These are phyloP conservation scores for Fraxinus baroniana DNA, from an alignment of 305 asterid genomes.

Conservation along the genomic window DNA sequence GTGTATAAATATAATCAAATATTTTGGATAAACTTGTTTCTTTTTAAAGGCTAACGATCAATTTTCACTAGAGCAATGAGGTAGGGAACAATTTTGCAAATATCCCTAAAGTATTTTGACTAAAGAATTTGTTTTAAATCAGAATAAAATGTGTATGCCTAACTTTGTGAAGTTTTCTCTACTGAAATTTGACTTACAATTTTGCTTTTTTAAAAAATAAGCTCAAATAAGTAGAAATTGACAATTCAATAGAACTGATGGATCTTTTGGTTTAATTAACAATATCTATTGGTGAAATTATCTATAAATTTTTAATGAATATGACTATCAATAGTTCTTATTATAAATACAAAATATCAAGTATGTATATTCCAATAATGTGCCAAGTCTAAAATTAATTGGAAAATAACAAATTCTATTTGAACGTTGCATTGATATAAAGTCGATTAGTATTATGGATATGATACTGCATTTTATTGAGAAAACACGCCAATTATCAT, in stretches of 20 bases:
- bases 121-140: not conserved
- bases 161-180: not conserved
- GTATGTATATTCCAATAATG: not conserved
- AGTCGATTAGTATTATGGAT: not conserved
- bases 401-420: not conserved
- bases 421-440: not conserved
- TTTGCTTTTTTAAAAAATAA: not conserved
- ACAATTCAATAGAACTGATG: not conserved
- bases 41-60: not conserved
- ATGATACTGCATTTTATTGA: too few species aligned
- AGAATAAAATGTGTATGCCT: not conserved
- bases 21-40: not conserved
- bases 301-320: not conserved
- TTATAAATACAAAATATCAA: not conserved
- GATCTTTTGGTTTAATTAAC: not conserved
- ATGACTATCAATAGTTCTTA: not conserved
- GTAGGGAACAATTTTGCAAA: not conserved
- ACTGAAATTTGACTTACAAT: not conserved
- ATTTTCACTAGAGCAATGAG: not conserved
- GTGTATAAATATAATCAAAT: not conserved
- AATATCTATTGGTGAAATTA: not conserved
- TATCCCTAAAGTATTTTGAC: not conserved
- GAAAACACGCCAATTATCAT: too few species aligned
- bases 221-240: not conserved
- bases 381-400: not conserved